Evolutionary conservation across 2,329 filamentous ascomycete species (phyloP).

Genomic region (Monosporascus sp.): DNA sequence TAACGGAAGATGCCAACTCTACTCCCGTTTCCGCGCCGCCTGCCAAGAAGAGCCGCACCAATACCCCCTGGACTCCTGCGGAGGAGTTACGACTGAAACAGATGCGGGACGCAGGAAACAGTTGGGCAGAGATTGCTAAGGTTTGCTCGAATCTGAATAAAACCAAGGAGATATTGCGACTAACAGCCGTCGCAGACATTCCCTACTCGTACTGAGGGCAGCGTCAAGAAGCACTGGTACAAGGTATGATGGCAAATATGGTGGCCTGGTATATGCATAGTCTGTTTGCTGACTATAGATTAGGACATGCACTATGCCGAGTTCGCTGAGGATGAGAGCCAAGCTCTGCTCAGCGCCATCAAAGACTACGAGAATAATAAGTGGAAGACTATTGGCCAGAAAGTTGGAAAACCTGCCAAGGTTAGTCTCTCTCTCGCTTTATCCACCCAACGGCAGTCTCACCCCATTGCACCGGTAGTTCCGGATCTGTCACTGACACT

Average conservation of each 20-base stretch:
- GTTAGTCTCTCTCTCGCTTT: constrained; percentile 37
- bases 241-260: constrained; percentile 56
- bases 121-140: constrained; percentile 98
- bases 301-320: constrained; percentile 99
- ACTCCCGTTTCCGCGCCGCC: constrained; percentile 43
- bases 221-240: constrained; percentile 99
- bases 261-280: background rate
- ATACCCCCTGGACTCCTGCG: constrained; percentile 94
- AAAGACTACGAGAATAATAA: constrained; percentile 99
- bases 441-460: constrained; percentile 3
- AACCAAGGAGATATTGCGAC: constrained; percentile 2
- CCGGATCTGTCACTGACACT: background rate
- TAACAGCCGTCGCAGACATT: constrained; percentile 60
- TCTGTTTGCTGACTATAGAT: constrained; percentile 14
- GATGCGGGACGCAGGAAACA: constrained; percentile 89
- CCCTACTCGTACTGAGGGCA: constrained; percentile 87
- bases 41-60: constrained; percentile 92
- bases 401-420: constrained; percentile 97
- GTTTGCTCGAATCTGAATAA: constrained; percentile 39
- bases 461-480: background rate
- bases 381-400: constrained; percentile 95
- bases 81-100: constrained; percentile 90
- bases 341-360: constrained; percentile 82
- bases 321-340: constrained; percentile 90
- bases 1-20: constrained; percentile 28